Base-by-base conservation (phyloP, 108 stramenopile species). In the Skeletonema grethae region DNA sequence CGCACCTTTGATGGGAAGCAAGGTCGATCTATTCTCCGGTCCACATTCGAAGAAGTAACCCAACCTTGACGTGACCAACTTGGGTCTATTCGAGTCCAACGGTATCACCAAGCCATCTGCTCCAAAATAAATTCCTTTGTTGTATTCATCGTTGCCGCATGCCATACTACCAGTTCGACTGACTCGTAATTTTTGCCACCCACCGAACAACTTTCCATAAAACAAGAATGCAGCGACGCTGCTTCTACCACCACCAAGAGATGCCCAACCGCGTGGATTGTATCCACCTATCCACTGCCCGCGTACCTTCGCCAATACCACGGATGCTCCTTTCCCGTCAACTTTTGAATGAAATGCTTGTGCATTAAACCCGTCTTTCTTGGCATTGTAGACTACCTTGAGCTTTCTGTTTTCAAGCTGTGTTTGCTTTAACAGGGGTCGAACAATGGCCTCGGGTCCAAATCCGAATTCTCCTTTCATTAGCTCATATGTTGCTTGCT, bases 161-260 rank as follows among this genome's bases (percentile, higher is more conserved):
- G 90, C 87, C 77, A 88, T 74, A 46, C 90, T 86, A 20, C 90
- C 90, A n/a, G 86, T 85, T 6, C 90, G 87, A n/a, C 71, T 75
- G 9, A 84, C 84, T 29, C 76, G 76, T 9, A 86, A 45, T 57
- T 90, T 90, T 74, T 86, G 88, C 68, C 76, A 82, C 28, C 74
- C 28, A 8, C 69, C 64, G 45, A 57, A 55, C 16, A 12, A 13
- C 16, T 61, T 77, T 43, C 76, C 36, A 70, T 90, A 87, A 65
- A 88, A 90, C 12, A 88, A 38, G 70, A 90, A 90, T 29, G 85
- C 73, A 2, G 89, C 85, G 15, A 88, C 76, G 35, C 76, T 78
- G 1, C 85, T 82, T 43, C 89, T 45, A 5, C 78, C 75, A 16
- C 87, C 86, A 25, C 89, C 89, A 46, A 83, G 65, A 16, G 80